Base-by-base conservation (phyloP, 805 yeast genomes). In the Kluyveromyces dobzhanskii region DNA sequence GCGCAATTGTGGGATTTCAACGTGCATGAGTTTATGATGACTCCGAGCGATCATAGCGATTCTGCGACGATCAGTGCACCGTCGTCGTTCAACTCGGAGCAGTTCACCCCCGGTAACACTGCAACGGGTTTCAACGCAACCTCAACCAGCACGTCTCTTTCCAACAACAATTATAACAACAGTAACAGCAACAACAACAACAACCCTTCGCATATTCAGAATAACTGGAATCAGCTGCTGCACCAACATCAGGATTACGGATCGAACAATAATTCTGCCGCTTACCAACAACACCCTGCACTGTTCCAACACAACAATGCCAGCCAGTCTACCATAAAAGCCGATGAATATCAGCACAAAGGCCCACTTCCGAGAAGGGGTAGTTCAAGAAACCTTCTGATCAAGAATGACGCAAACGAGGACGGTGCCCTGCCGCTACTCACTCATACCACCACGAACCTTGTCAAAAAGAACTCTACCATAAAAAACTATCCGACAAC, bases 1-100 rank as follows among this genome's bases (percentile, higher is more conserved):
- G 65, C 64, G 11, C 64, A 59, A 41, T 47, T 59, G 13, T 65
- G 69, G 69, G 61, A 61, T 40, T 60, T 63, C 36, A 61, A 61
- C 38, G 55, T 62, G 5, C 67, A 63, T 38, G 56, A 54, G n/a
- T 56, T 61, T 28, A 55, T 56, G 48, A 56, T 59, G 56, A 57
- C 62, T 7, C 64, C 65, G 6, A 49, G 49, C 29, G 47, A 48
- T 21, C 54, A 63, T 12, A 50, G 57, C 35, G 62, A 54, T 19
- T 56, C 62, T 4, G 62, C 63, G 1, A 57, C 64, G 1, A 57
- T 60, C 6, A 58, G 63, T 45, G 64, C 64, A 12, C 62, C 64
- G 12, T 58, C 52, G 33, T 58, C 62, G 42, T 55, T 44, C 37
- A 54, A 46, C 29, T 56, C 62, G 6, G 59, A 51, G 24, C 24